These are phyloP conservation scores for Tulasnella sp. DNA, from an alignment of 768 basidiomycete genomes.

Conservation along the genomic window DNA sequence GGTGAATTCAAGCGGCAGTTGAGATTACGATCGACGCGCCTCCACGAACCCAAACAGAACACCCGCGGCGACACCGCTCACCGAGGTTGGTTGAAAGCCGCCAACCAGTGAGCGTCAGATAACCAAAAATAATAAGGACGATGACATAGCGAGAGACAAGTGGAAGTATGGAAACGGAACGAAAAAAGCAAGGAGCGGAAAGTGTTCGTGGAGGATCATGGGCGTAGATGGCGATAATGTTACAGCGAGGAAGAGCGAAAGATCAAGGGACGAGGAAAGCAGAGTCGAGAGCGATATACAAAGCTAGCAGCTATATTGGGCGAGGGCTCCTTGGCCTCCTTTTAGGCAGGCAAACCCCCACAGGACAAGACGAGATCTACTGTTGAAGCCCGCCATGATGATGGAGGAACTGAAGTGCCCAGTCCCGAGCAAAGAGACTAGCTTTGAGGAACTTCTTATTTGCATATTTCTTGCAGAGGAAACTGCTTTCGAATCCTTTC, in stretches of 20 bases:
- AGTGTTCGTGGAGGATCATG: not conserved
- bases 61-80: not conserved
- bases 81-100: not conserved
- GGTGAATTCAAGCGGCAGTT: not conserved
- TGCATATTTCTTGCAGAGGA: conserved; percentile 93
- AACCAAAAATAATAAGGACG: not conserved
- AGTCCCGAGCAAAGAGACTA: conserved; percentile 14
- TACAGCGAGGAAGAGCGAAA: not conserved
- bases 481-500: conserved; percentile 65
- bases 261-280: not conserved
- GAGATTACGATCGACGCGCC: not conserved
- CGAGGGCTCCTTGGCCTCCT: not conserved
- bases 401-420: conserved; percentile 11
- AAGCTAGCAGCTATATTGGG: not conserved
- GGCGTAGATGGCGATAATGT: not conserved
- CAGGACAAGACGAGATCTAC: not conserved
- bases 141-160: not conserved
- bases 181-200: not conserved
- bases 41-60: not conserved
- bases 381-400: not conserved
- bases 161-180: not conserved
- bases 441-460: conserved; percentile 97
- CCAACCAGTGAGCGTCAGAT: not conserved
- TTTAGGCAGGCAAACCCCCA: not conserved
- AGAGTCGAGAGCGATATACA: not conserved